phyloP scores from a whole-genome alignment of 2,329 filamentous ascomycete genomes.

The Botryotinia narcissicola region DNA sequence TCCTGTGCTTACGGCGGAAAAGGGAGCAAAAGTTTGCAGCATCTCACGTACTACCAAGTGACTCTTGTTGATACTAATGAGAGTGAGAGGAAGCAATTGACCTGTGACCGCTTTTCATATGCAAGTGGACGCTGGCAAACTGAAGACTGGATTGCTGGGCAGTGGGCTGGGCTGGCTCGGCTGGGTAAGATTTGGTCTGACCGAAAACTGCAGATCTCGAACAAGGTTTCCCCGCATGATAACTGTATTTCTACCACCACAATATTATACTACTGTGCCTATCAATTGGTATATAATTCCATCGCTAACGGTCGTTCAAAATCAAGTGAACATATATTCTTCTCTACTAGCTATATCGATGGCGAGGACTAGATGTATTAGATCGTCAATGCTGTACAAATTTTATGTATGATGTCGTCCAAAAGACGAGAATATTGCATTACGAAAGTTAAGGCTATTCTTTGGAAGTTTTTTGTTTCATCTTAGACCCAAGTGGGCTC shows the following conservation, averaged over 20 bases:
- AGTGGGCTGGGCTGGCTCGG: neutral
- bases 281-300: neutral
- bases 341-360: neutral
- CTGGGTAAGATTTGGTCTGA: neutral
- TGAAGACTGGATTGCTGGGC: neutral
- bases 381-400: too few relatives aligned
- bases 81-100: neutral
- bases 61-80: neutral
- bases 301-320: neutral
- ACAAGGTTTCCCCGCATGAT: constrained; percentile 20
- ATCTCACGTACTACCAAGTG: constrained; percentile 4
- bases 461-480: neutral
- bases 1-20: neutral
- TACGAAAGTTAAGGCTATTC: neutral
- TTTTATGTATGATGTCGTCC: neutral
- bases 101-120: neutral
- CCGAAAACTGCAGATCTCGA: constrained; percentile 6
- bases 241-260: constrained; percentile 7
- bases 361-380: neutral
- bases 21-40: constrained; percentile 1
- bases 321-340: neutral
- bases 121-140: neutral
- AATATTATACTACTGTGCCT: neutral
- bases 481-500: neutral
- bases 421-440: neutral